Evolutionary conservation across 352 stramenopile genomes (phyloP).

Genomic region (Phytopythium cucurbitacearum): DNA sequence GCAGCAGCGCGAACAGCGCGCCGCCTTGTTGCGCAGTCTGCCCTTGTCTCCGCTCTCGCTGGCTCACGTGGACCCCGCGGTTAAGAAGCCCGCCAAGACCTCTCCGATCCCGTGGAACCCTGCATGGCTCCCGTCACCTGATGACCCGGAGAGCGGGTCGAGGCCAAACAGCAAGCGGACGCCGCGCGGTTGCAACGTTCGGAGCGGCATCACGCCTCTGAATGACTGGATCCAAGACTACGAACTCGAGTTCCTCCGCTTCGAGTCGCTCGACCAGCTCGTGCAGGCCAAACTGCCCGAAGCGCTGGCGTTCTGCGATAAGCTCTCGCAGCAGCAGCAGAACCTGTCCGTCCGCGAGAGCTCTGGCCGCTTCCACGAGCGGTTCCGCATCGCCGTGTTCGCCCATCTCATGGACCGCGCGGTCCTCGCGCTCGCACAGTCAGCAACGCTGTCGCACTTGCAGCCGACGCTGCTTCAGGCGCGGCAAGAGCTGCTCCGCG

Average conservation of each 20-base stretch:
- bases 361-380: conserved; percentile 29
- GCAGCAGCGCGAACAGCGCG: conserved; percentile 31
- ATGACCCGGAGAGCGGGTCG: background rate
- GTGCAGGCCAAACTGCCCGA: conserved; percentile 44
- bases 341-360: conserved; percentile 1
- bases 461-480: conserved; percentile 24
- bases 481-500: conserved; percentile 36
- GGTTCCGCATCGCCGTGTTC: conserved; percentile 39
- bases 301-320: conserved; percentile 36
- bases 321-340: conserved; percentile 24
- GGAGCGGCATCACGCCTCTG: conserved; percentile 18
- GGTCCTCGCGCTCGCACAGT: conserved; percentile 28
- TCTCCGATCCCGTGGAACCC: conserved; percentile 27
- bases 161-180: background rate
- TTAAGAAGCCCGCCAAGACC: too few relatives aligned
- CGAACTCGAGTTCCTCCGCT: conserved; percentile 37
- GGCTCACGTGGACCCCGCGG: background rate
- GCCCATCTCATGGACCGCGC: conserved; percentile 39
- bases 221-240: conserved; percentile 41
- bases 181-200: background rate
- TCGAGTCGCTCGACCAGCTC: conserved; percentile 47
- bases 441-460: conserved; percentile 19
- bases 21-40: conserved; percentile 16
- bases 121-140: conserved; percentile 14
- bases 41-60: conserved; percentile 23